These are phyloP conservation scores for Mycena belliarum DNA, from an alignment of 768 basidiomycete species.

Conservation along the genomic window DNA sequence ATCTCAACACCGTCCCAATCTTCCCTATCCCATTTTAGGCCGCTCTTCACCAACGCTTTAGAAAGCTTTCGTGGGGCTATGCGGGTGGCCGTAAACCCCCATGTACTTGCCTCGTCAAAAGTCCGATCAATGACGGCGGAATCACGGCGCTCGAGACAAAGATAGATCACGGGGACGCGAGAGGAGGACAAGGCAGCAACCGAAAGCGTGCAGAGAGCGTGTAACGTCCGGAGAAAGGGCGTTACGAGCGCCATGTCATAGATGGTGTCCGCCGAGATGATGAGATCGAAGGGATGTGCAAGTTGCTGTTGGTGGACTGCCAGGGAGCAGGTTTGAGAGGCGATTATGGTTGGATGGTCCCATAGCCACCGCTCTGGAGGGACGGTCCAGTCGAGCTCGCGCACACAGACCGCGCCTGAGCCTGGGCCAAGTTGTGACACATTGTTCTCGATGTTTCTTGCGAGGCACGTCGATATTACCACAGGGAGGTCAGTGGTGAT, in stretches of 20 bases:
- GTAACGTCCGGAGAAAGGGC: constrained; percentile 72
- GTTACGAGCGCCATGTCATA: constrained; percentile 61
- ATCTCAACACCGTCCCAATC: constrained; percentile 87
- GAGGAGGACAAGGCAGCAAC: constrained; percentile 24
- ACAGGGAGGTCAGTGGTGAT: constrained; percentile 72
- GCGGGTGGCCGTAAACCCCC: constrained; percentile 60
- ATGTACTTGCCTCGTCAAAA: constrained; percentile 55
- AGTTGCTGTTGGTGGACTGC: constrained; percentile 15
- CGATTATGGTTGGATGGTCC: constrained; percentile 41
- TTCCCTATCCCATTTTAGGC: constrained; percentile 57
- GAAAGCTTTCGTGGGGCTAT: constrained; percentile 59
- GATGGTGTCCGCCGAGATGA: constrained; percentile 83
- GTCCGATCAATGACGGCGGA: constrained; percentile 60
- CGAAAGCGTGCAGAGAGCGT: constrained; percentile 48
- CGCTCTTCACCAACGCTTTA: constrained; percentile 60
- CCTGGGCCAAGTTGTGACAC: constrained; percentile 29
- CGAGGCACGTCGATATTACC: constrained; percentile 65
- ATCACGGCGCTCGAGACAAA: constrained; percentile 80
- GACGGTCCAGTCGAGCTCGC: constrained; percentile 72
- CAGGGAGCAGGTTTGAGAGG: constrained; percentile 28
- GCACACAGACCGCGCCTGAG: constrained; percentile 55
- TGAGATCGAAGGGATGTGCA: constrained; percentile 66
- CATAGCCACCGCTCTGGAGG: constrained; percentile 57
- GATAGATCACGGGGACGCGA: constrained; percentile 51
- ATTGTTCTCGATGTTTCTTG: constrained; percentile 61